Conservation (phyloP, 306 rosid species). For the Datisca glomerata region DNA sequence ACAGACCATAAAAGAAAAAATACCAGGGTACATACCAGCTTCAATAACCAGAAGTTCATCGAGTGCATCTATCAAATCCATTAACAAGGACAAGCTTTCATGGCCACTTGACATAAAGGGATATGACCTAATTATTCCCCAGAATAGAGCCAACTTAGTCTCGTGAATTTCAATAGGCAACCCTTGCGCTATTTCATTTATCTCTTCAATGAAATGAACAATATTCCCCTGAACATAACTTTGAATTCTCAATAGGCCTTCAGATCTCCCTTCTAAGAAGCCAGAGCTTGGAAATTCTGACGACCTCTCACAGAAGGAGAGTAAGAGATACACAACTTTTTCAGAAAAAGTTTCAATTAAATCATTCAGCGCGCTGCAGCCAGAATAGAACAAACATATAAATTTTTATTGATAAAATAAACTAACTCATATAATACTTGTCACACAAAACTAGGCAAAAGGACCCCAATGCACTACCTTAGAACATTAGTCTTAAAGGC, state of each 20-base stretch:
- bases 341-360: conserved; percentile 49
- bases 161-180: conserved; percentile 29
- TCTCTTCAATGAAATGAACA: conserved; percentile 22
- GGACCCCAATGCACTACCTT: conserved; percentile 42
- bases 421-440: conserved; percentile 3
- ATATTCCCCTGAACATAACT: conserved; percentile 32
- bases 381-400: conserved; percentile 15
- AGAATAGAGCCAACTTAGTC: conserved; percentile 41
- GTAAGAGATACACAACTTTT: conserved; percentile 46
- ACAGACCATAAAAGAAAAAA: conserved; percentile 6
- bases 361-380: conserved; percentile 50
- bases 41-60: conserved; percentile 36
- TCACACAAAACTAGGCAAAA: not conserved
- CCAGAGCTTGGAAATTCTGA: conserved; percentile 15
- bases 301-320: conserved; percentile 39
- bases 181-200: conserved; percentile 23
- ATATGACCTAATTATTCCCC: conserved; percentile 72
- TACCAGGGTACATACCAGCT: conserved; percentile 32
- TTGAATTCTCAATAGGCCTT: conserved; percentile 35
- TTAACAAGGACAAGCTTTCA: conserved; percentile 31
- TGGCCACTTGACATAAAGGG: conserved; percentile 33
- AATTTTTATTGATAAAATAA: not conserved
- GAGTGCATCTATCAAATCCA: conserved; percentile 45
- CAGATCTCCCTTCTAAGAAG: conserved; percentile 24
- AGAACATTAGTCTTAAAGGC: conserved; percentile 39